A percentile compares a stretch with the other conserved stretches of the same genome.
phyloP scores from a whole-genome alignment of 768 basidiomycete species.

The Rhizopogon salebrosus region DNA sequence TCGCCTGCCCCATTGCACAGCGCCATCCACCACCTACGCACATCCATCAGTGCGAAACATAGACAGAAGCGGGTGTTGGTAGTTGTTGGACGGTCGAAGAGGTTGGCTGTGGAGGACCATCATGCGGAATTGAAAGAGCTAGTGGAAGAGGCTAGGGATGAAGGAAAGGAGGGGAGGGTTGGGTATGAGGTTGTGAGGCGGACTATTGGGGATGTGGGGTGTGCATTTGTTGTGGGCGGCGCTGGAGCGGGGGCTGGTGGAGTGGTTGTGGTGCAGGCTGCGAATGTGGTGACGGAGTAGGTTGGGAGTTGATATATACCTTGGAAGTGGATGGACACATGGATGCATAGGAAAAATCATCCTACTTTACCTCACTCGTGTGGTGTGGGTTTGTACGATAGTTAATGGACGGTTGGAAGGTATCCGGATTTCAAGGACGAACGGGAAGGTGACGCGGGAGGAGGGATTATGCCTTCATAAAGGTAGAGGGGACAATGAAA shows the following conservation, averaged over 20 bases:
- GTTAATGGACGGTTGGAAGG: neutral
- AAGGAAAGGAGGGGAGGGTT: slow-evolving; percentile 29
- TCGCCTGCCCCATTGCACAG: slow-evolving; percentile 60
- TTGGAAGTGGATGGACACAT: neutral
- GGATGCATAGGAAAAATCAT: neutral
- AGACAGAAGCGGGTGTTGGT: slow-evolving; percentile 45
- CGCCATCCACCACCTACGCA: slow-evolving; percentile 37
- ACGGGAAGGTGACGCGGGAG: too few species aligned
- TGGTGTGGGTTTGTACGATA: neutral
- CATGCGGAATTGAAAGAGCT: slow-evolving; percentile 62
- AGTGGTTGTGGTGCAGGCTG: slow-evolving; percentile 67
- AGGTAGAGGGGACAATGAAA: neutral
- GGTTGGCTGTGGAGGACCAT: slow-evolving; percentile 72
- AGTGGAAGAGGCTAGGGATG: slow-evolving; percentile 35
- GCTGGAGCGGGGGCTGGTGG: slow-evolving; percentile 39
- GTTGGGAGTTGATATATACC: neutral
- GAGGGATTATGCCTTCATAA: neutral
- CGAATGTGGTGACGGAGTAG: slow-evolving; percentile 23
- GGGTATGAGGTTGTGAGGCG: slow-evolving; percentile 45
- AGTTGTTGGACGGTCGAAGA: slow-evolving; percentile 68
- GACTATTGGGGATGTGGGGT: slow-evolving; percentile 84
- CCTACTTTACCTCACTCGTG: neutral
- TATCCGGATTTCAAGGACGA: neutral
- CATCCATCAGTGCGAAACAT: slow-evolving; percentile 11
- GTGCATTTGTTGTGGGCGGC: slow-evolving; percentile 67